Evolutionary conservation across 257 asterid species (phyloP), one percentile per base, ranked within the genome.

Genomic region (Nicotiana noctiflora): DNA sequence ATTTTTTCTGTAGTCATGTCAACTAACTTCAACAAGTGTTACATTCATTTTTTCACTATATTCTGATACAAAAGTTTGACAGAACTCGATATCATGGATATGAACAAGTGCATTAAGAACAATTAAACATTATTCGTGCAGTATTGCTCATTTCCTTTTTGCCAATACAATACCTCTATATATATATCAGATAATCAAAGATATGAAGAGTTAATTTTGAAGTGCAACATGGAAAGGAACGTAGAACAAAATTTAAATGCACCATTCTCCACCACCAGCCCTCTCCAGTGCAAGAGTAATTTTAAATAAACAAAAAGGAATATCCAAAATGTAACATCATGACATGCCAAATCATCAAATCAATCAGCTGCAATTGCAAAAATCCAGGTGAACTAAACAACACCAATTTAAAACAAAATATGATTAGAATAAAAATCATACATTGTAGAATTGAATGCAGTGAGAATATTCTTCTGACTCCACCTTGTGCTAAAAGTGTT

Each of bases 401-500:
- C 11, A 19, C 57, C 4, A 11, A 40, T 21, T 68, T 68, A 12
- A 68, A 25, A 10, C 4, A 14, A 12, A 25, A 13, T 5, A 62
- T 25, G 68, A 62, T 2, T 5, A 62, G 68, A 25, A 62, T 62
- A 25, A 12, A 68, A 11, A 68, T 40, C 77, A 68, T 19, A 68
- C 56, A 12, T 40, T 70, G 18, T 11, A 0, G 57, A 40, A 40
- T 19, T 70, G 21, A 44, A 2, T 3, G 18, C 57, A 13, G 13
- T 2, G 13, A 8, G 34, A 40, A 19, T 40, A 19, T 70, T 19
- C 2, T 44, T 7, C 77, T 18, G 5, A 29, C 32, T 29, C 32
- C 2, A 1, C 32, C 32, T 29, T 88, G 81, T 91, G 40, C 40
- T 34, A 34, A 34, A 34, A 5, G 40, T 34, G 40, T 34, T 34